phyloP scores from a whole-genome alignment of 1,139 yeast genomes.

The Wickerhamiella pararugosa region DNA sequence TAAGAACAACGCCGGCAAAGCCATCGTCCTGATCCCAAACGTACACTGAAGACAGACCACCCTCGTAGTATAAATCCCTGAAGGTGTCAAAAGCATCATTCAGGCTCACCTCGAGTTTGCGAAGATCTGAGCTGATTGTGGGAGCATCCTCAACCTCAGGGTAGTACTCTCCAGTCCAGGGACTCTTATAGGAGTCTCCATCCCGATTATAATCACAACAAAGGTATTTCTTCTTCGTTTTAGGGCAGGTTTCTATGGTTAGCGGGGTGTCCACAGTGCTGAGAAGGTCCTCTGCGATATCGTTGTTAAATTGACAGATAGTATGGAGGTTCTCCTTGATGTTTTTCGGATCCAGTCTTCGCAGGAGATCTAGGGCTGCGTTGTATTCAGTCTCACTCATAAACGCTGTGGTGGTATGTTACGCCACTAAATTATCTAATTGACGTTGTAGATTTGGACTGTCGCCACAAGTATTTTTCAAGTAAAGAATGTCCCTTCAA shows the following conservation, averaged over 20 bases:
- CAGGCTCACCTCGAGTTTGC: constrained; percentile 65
- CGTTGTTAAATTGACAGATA: constrained; percentile 66
- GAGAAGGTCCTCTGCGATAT: constrained; percentile 71
- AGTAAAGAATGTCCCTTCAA: constrained; percentile 13
- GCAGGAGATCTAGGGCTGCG: constrained; percentile 73
- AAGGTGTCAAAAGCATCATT: constrained; percentile 88
- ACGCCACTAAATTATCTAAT: not conserved
- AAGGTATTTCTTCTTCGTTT: constrained; percentile 52
- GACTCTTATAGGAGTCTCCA: constrained; percentile 83
- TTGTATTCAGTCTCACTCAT: constrained; percentile 55
- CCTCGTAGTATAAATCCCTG: constrained; percentile 87
- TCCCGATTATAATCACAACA: constrained; percentile 94
- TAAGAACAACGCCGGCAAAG: constrained; percentile 83
- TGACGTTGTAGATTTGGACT: not conserved
- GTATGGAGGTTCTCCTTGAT: constrained; percentile 47
- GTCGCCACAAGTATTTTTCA: not conserved
- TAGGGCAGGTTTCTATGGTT: constrained; percentile 38
- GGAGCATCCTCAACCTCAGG: constrained; percentile 55
- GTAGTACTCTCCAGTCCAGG: constrained; percentile 73
- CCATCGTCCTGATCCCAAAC: constrained; percentile 64
- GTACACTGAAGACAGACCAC: constrained; percentile 81
- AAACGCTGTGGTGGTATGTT: not conserved
- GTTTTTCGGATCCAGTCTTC: constrained; percentile 70
- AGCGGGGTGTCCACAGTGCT: constrained; percentile 84
- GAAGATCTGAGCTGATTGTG: constrained; percentile 48